Evolutionary conservation across 1,284 basidiomycete species (phyloP).

Genomic region (Pseudozyma hubeiensis): DNA sequence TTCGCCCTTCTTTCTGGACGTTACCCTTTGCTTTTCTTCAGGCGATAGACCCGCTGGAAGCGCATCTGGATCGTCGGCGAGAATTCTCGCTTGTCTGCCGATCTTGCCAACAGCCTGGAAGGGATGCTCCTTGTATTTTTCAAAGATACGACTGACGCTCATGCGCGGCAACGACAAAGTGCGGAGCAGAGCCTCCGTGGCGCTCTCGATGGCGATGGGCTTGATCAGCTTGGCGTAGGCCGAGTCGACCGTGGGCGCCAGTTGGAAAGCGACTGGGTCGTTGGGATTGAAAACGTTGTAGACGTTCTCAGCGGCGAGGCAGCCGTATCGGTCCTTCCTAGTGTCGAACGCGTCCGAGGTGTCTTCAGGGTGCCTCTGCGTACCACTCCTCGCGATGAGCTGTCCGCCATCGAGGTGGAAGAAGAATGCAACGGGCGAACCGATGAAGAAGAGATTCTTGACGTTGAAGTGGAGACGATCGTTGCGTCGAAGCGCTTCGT

Average conservation of each 20-base stretch:
- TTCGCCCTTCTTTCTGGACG: constrained; percentile 14
- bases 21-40: constrained; percentile 12
- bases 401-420: constrained; percentile 73
- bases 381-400: constrained; percentile 72
- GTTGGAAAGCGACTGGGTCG: constrained; percentile 70
- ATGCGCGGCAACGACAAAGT: constrained; percentile 62
- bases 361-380: constrained; percentile 69
- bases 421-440: constrained; percentile 73
- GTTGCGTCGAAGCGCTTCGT: constrained; percentile 24
- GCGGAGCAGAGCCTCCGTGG: constrained; percentile 62
- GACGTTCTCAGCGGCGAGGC: constrained; percentile 72
- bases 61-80: constrained; percentile 9
- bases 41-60: constrained; percentile 17
- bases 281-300: constrained; percentile 71
- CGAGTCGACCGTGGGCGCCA: constrained; percentile 68
- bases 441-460: constrained; percentile 73
- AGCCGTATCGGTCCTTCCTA: constrained; percentile 72
- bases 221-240: constrained; percentile 67
- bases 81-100: constrained; percentile 13
- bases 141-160: constrained; percentile 65
- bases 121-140: constrained; percentile 49
- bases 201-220: constrained; percentile 67
- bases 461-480: constrained; percentile 68
- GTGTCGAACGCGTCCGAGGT: constrained; percentile 68
- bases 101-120: constrained; percentile 48